phyloP scores from a whole-genome alignment of 495 filamentous ascomycete species.

The Aspergillus bertholletiae region DNA sequence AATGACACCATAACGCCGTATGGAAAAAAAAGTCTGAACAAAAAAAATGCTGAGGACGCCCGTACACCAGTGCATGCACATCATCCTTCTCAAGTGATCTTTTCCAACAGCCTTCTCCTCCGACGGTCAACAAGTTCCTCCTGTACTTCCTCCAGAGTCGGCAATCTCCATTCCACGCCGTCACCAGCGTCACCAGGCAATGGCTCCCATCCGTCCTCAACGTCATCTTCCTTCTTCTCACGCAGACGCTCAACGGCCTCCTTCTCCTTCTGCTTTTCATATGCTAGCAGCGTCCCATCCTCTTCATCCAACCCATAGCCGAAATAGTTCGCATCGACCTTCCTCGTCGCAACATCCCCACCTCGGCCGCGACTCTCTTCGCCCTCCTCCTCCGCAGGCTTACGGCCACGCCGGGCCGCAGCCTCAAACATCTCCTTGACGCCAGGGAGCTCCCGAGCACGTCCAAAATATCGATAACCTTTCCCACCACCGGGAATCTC shows the following conservation, averaged over 20 bases:
- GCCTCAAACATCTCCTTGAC: slow-evolving; percentile 97
- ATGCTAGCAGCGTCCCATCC: slow-evolving; percentile 77
- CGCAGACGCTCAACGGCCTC: slow-evolving; percentile 69
- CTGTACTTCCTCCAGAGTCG: slow-evolving; percentile 84
- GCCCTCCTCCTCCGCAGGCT: slow-evolving; percentile 59
- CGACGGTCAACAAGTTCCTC: slow-evolving; percentile 88
- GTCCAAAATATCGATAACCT: slow-evolving; percentile 89
- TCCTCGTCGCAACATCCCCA: slow-evolving; percentile 66
- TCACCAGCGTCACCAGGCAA: slow-evolving; percentile 85
- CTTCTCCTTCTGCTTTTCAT: slow-evolving; percentile 79
- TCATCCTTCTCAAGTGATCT: slow-evolving; percentile 53
- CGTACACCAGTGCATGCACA: slow-evolving; percentile 1
- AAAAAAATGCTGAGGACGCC: slow-evolving; percentile 9
- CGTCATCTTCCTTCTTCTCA: slow-evolving; percentile 38
- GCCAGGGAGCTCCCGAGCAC: slow-evolving; percentile 85
- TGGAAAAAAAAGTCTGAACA: slow-evolving; percentile 3
- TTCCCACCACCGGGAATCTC: slow-evolving; percentile 89
- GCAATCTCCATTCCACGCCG: slow-evolving; percentile 79
- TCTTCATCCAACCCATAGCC: slow-evolving; percentile 94
- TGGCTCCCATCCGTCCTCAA: slow-evolving; percentile 69
- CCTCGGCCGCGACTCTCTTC: slow-evolving; percentile 56
- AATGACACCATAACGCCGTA: not conserved
- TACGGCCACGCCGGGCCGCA: slow-evolving; percentile 47
- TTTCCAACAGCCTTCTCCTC: slow-evolving; percentile 75
- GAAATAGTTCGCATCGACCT: slow-evolving; percentile 93